Evolutionary conservation across 768 basidiomycete species (phyloP).

Genomic region (Astraeus odoratus): DNA sequence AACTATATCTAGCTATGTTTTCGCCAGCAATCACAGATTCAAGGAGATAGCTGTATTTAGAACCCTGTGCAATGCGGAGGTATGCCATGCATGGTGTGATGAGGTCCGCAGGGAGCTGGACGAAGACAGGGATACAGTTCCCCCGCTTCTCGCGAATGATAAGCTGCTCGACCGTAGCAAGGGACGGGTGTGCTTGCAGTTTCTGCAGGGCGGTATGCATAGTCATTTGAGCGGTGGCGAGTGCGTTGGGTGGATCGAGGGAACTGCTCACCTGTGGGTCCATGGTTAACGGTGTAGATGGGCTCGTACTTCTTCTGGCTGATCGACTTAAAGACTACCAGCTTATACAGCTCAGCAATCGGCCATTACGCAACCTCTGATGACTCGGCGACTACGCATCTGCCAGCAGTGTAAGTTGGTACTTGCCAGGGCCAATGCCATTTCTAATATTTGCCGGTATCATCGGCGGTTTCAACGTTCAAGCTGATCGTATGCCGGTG

Average conservation of each 20-base stretch:
- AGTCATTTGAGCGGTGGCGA: slow-evolving; percentile 55
- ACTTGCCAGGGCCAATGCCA: not conserved
- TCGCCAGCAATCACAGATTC: slow-evolving; percentile 91
- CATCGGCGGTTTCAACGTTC: no score
- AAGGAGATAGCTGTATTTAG: slow-evolving; percentile 90
- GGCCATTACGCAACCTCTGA: no score
- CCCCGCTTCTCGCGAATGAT: slow-evolving; percentile 77
- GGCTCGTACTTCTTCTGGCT: not conserved
- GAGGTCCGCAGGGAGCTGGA: slow-evolving; percentile 91
- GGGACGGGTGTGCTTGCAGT: slow-evolving; percentile 61
- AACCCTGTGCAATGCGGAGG: slow-evolving; percentile 85
- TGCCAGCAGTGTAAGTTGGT: no score
- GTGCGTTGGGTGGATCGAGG: not conserved
- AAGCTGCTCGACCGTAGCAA: slow-evolving; percentile 69
- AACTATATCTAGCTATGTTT: slow-evolving; percentile 88
- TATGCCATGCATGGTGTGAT: slow-evolving; percentile 97
- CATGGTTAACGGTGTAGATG: slow-evolving; percentile 23
- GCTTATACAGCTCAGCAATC: no score
- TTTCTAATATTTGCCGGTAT: not conserved
- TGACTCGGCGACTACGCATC: no score
- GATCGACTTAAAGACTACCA: not conserved
- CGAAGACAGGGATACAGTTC: slow-evolving; percentile 89
- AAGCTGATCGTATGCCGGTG: no score
- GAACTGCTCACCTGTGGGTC: slow-evolving; percentile 41
- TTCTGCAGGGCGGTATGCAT: slow-evolving; percentile 38